A percentile compares a stretch with the other conserved stretches of the same genome.
Conservation (phyloP, 2,329 filamentous ascomycete species). For the Hortaea sp. region DNA sequence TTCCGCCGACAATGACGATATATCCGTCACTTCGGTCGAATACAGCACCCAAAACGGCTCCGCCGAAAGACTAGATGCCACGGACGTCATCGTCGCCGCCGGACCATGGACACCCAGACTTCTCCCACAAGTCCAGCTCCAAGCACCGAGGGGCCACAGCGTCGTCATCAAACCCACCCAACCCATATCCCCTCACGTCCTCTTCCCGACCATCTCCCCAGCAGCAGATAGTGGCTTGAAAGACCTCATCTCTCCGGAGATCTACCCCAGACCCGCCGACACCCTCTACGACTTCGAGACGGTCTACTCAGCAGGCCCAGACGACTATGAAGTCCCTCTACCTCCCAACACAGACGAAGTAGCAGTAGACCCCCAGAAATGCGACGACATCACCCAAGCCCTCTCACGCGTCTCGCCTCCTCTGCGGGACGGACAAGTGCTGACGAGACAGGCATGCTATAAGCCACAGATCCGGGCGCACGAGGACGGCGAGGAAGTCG, state of each 20-base stretch:
- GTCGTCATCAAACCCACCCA: constrained; percentile 49
- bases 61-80: constrained; percentile 42
- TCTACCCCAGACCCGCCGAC: constrained; percentile 79
- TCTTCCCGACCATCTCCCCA: constrained; percentile 79
- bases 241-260: constrained; percentile 72
- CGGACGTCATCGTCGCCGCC: constrained; percentile 48
- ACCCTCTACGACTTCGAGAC: constrained; percentile 45
- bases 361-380: constrained; percentile 61
- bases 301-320: constrained; percentile 80
- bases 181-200: constrained; percentile 60
- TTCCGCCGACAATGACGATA: constrained; percentile 25
- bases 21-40: constrained; percentile 50
- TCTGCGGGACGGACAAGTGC: constrained; percentile 44
- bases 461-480: constrained; percentile 58
- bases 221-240: constrained; percentile 48
- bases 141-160: constrained; percentile 51
- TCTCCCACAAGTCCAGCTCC: constrained; percentile 46
- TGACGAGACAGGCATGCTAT: constrained; percentile 82
- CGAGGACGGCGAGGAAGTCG: constrained; percentile 34
- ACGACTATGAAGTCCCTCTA: constrained; percentile 64
- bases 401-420: constrained; percentile 50
- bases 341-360: constrained; percentile 69
- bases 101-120: constrained; percentile 53
- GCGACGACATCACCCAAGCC: constrained; percentile 77
- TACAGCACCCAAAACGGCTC: constrained; percentile 46